These are phyloP conservation scores for Candida stauntonica DNA, from an alignment of 805 yeast species.

Conservation along the genomic window DNA sequence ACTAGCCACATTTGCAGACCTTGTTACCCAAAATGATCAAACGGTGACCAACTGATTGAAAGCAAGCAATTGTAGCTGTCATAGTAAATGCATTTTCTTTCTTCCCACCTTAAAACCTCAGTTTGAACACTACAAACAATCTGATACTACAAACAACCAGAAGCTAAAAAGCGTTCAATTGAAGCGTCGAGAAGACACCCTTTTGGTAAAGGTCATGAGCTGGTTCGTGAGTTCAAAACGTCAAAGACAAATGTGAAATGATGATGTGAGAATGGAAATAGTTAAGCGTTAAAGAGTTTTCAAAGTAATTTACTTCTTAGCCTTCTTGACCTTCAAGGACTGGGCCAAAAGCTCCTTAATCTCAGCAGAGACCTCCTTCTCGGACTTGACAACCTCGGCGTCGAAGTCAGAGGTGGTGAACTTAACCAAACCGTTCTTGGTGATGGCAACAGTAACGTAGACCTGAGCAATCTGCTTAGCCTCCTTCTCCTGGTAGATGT, in stretches of 20 bases:
- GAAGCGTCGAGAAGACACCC: neutral
- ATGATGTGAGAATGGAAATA: neutral
- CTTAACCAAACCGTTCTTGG: slow-evolving; percentile 67
- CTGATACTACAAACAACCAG: neutral
- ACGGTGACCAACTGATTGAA: too few species aligned
- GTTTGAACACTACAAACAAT: too few species aligned
- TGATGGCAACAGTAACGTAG: slow-evolving; percentile 71
- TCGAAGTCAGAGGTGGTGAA: slow-evolving; percentile 54
- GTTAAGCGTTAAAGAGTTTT: too few species aligned
- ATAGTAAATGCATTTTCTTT: too few species aligned
- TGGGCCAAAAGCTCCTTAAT: slow-evolving; percentile 39
- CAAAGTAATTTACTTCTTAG: slow-evolving; percentile 19
- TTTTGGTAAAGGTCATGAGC: slow-evolving; percentile 5
- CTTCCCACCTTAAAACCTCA: too few species aligned
- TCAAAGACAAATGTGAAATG: neutral
- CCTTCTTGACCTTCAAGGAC: slow-evolving; percentile 50
- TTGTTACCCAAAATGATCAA: too few species aligned
- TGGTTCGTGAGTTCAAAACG: slow-evolving; percentile 5
- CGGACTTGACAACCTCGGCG: slow-evolving; percentile 45
- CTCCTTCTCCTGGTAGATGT: slow-evolving; percentile 61
- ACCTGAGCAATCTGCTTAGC: slow-evolving; percentile 65
- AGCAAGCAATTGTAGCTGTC: too few species aligned
- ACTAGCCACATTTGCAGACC: too few species aligned
- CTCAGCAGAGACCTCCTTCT: slow-evolving; percentile 51
- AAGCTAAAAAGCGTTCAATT: neutral